Evolutionary conservation across 306 rosid species (phyloP).

Genomic region (Trichosanthes truncata): DNA sequence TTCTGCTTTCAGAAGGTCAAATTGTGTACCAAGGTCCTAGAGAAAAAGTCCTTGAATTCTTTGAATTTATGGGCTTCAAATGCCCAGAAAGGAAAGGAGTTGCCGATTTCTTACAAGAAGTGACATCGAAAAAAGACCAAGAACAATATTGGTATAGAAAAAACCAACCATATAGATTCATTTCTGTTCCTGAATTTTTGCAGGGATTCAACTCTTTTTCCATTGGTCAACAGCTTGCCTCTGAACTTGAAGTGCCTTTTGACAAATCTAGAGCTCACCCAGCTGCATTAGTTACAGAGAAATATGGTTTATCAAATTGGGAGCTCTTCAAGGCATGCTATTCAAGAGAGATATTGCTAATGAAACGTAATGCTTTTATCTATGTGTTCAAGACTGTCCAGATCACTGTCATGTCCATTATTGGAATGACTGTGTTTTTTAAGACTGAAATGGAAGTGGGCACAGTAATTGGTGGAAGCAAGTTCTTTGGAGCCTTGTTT

Average conservation of each 20-base stretch:
- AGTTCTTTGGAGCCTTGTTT: slow-evolving; percentile 64
- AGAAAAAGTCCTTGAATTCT: slow-evolving; percentile 48
- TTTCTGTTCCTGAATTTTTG: slow-evolving; percentile 46
- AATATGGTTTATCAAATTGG: slow-evolving; percentile 56
- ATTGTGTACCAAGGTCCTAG: slow-evolving; percentile 71
- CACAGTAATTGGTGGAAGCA: slow-evolving; percentile 29
- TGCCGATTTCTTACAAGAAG: slow-evolving; percentile 83
- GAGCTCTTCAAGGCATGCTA: slow-evolving; percentile 70
- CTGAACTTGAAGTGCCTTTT: slow-evolving; percentile 44
- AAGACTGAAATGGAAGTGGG: slow-evolving; percentile 58
- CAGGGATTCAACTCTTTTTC: slow-evolving; percentile 30
- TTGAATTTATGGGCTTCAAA: slow-evolving; percentile 43
- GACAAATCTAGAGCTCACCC: slow-evolving; percentile 41
- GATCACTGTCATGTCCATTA: slow-evolving; percentile 38
- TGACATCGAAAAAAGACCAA: slow-evolving; percentile 75
- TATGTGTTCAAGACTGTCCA: slow-evolving; percentile 52
- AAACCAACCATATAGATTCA: slow-evolving; percentile 37
- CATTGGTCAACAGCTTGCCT: slow-evolving; percentile 38
- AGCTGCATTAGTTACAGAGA: slow-evolving; percentile 56
- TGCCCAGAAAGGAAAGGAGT: slow-evolving; percentile 83
- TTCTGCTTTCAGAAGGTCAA: slow-evolving; percentile 68
- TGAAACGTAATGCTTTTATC: slow-evolving; percentile 49
- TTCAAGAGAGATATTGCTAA: slow-evolving; percentile 61
- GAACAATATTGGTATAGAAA: slow-evolving; percentile 63
- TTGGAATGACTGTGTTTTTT: slow-evolving; percentile 50